A percentile compares a stretch with the other conserved stretches of the same genome.
phyloP scores from a whole-genome alignment of 1,284 basidiomycete species.

The Apiotrichum brassicae region DNA sequence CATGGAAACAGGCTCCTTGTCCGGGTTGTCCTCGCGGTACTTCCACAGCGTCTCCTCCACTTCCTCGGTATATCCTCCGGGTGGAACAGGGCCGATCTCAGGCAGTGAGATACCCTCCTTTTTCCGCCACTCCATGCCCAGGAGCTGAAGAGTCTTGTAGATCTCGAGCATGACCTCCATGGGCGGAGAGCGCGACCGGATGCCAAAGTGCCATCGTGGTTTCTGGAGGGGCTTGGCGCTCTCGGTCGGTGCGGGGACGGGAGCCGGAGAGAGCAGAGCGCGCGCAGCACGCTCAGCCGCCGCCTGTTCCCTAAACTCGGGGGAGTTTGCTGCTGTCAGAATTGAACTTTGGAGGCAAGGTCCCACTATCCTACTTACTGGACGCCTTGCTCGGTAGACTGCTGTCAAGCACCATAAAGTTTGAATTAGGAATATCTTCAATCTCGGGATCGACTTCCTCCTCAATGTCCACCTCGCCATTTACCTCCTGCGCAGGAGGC shows the following conservation, averaged over 20 bases:
- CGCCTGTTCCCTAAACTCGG: constrained; percentile 19
- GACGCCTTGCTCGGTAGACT: constrained; percentile 58
- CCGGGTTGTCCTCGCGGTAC: constrained; percentile 30
- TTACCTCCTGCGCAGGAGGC: constrained; percentile 9
- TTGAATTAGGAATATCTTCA: constrained; percentile 53
- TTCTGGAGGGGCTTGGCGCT: constrained; percentile 39
- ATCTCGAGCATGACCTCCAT: constrained; percentile 99
- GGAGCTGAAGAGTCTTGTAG: constrained; percentile 79
- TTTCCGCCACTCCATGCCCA: constrained; percentile 91
- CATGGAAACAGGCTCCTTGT: constrained; percentile 26
- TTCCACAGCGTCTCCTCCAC: constrained; percentile 50
- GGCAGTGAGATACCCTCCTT: constrained; percentile 58
- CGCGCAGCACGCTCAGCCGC: constrained; percentile 41
- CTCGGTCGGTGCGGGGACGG: constrained; percentile 15
- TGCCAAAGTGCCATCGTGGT: constrained; percentile 96
- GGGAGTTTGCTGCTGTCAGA: not conserved
- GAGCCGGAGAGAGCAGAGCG: constrained; percentile 22
- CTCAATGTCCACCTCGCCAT: constrained; percentile 50
- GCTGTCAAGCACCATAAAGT: constrained; percentile 78
- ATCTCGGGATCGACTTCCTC: constrained; percentile 52
- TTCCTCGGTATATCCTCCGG: constrained; percentile 37
- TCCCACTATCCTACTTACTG: constrained; percentile 6
- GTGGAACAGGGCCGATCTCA: constrained; percentile 54
- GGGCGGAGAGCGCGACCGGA: constrained; percentile 85
- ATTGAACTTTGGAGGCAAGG: no score